Evolutionary conservation across 306 rosid species (phyloP).

Genomic region (Prunus kanzakura): DNA sequence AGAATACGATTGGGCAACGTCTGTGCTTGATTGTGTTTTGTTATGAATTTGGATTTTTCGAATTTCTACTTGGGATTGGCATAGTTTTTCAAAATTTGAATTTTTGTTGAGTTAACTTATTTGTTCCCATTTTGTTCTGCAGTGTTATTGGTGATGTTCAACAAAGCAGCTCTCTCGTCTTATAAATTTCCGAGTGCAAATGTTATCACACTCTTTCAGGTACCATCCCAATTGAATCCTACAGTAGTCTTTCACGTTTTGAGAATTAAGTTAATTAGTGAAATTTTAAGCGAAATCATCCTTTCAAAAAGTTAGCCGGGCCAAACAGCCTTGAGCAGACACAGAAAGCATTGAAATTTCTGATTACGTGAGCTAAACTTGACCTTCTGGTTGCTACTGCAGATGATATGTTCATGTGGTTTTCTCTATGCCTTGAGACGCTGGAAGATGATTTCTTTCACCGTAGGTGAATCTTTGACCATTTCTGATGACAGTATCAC

Average conservation of each 20-base stretch:
- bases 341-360: neutral
- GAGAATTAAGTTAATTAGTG: neutral
- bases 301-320: neutral
- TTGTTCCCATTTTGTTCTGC: constrained; percentile 15
- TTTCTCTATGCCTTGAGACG: constrained; percentile 71
- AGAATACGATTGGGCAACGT: neutral
- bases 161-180: constrained; percentile 95
- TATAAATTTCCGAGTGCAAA: constrained; percentile 78
- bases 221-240: constrained; percentile 9
- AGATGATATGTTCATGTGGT: constrained; percentile 79
- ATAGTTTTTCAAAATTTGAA: neutral
- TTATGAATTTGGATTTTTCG: neutral
- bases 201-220: constrained; percentile 94
- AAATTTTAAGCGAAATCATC: neutral
- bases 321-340: neutral
- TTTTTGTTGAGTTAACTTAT: neutral
- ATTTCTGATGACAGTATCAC: constrained; percentile 47
- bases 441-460: constrained; percentile 69
- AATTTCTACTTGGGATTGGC: neutral
- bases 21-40: neutral
- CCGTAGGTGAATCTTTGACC: constrained; percentile 47
- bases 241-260: neutral
- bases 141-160: constrained; percentile 90
- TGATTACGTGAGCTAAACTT: neutral
- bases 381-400: constrained; percentile 31